Evolutionary conservation across 768 basidiomycete genomes (phyloP).

Genomic region (Boletus insuetus): DNA sequence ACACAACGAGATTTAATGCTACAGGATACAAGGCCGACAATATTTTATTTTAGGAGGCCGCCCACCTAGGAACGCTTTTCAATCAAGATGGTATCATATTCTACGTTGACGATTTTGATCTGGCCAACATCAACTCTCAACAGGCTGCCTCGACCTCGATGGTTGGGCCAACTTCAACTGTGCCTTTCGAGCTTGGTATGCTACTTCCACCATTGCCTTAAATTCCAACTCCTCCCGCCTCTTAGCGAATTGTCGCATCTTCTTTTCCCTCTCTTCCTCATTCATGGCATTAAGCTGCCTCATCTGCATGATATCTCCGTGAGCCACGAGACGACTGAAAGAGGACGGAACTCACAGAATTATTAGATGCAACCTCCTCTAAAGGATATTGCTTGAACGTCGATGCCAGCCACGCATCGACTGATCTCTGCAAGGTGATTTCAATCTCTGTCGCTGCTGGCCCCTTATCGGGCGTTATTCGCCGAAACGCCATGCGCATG

Average conservation of each 20-base stretch:
- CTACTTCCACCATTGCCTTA: not conserved
- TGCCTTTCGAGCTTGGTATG: not conserved
- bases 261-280: not conserved
- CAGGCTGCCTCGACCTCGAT: no score
- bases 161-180: no score
- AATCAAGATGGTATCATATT: no score
- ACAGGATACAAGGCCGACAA: no score
- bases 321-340: not conserved
- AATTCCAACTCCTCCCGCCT: not conserved
- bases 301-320: not conserved
- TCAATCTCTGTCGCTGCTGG: not conserved
- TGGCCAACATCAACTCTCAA: no score
- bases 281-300: not conserved
- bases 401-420: slow-evolving; percentile 6
- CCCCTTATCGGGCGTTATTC: not conserved
- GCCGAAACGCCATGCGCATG: not conserved
- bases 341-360: not conserved
- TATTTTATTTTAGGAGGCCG: no score
- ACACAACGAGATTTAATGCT: no score
- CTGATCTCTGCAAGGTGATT: not conserved
- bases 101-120: no score
- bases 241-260: not conserved
- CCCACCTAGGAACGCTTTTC: no score
- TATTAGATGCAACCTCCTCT: slow-evolving; percentile 1
- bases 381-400: slow-evolving; percentile 8